Base-by-base conservation (phyloP, 1,284 basidiomycete genomes). In the Cystobasidium pallidum region DNA sequence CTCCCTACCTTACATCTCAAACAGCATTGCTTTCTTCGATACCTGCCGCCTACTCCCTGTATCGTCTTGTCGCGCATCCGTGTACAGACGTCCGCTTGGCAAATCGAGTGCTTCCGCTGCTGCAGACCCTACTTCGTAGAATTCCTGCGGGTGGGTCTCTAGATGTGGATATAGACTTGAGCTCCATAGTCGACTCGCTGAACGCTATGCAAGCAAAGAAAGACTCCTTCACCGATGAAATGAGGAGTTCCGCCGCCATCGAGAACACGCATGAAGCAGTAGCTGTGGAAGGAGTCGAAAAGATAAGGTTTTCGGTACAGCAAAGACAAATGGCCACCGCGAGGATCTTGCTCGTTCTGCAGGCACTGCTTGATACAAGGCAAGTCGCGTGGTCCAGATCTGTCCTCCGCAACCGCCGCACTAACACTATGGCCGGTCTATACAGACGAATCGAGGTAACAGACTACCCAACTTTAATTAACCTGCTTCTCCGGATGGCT, bases 141-240 rank as follows among this genome's bases (percentile, higher is more conserved):
- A 26, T 61, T 24, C 43, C 43, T 19, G 24, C 47, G 11, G 67
- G 41, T 11, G 34, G 45, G 10, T 24, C 39, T 28, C 57, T 51
- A 1, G 68, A 71, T 45, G 62, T 59, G 24, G 68, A 71, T 47
- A 39, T 71, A 21, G 68, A 71, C 21, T 17, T 71, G 51, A 45
- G 61, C 36, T 52, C 28, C 19, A 34, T 71, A n/a, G 49, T 64
- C 1, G 51, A 52, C 26, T 41, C 59, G n/a, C 43, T 71, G 6
- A 26, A 34, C 36, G 43, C 39, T 1, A 24, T 71, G 45, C 49
- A 61, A 26, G 68, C 68, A 30, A 63, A 55, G 49, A 41, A 32
- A n/a, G 68, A 71, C 10, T 43, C 32, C 7, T 63, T 71, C n/a
- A 34, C 28, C 1, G 58, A 54, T 2, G 61, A 63, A 6, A 45